A percentile compares a stretch with the other conserved stretches of the same genome.
phyloP scores from a whole-genome alignment of 2,329 filamentous ascomycete genomes.

The Microsporum ferrugineum region DNA sequence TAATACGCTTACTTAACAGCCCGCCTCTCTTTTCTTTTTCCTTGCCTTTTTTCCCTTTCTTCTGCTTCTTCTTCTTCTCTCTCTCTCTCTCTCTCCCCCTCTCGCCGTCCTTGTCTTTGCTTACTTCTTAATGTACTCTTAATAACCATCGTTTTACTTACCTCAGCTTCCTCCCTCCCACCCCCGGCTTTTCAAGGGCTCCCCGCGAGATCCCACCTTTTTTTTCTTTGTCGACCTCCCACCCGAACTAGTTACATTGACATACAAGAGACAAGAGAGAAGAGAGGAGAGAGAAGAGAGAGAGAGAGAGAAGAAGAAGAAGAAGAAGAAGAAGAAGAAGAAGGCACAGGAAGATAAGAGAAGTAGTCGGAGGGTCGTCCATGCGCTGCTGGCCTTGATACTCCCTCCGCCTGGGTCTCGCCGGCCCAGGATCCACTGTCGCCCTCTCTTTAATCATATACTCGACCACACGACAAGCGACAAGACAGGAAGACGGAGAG shows the following conservation, averaged over 20 bases:
- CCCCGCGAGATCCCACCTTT: background rate
- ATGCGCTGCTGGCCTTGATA: background rate
- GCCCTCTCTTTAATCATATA: background rate
- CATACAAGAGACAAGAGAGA: background rate
- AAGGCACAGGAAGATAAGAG: too few species aligned
- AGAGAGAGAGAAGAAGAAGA: background rate
- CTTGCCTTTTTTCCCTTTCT: background rate
- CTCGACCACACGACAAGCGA: background rate
- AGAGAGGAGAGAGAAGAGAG: background rate
- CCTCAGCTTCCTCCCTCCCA: background rate
- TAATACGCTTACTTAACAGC: constrained; percentile 1
- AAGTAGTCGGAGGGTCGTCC: background rate
- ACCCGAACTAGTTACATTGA: background rate
- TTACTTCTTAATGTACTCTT: background rate
- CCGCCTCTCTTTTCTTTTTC: background rate
- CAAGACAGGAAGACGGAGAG: too few species aligned
- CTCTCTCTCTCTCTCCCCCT: background rate
- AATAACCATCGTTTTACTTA: background rate
- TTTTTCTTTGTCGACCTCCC: too few species aligned
- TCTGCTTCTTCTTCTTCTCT: background rate
- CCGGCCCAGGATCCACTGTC: background rate
- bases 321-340: too few species aligned
- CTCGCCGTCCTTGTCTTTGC: background rate
- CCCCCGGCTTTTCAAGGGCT: background rate
- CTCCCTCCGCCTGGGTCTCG: background rate